phyloP scores from a whole-genome alignment of 495 filamentous ascomycete genomes.

The Hypomontagnella monticulosa region DNA sequence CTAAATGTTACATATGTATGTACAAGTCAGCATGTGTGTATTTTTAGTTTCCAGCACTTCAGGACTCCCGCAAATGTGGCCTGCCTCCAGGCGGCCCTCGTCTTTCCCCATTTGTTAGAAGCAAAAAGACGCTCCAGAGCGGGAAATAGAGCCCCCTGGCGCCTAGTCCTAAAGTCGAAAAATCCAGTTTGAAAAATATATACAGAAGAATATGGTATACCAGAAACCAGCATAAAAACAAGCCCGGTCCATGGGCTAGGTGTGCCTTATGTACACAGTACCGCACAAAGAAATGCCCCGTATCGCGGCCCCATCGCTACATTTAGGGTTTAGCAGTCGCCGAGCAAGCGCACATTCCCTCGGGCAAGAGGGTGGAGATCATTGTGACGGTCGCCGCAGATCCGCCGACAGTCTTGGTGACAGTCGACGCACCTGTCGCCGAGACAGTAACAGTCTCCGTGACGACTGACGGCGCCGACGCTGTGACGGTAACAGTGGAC shows the following conservation, averaged over 20 bases:
- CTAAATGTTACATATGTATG: no score
- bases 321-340: slow-evolving; percentile 5
- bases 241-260: neutral
- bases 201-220: slow-evolving; percentile 17
- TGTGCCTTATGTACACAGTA: neutral
- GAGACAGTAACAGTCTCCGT: slow-evolving; percentile 12
- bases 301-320: neutral
- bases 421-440: neutral
- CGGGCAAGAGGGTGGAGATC: slow-evolving; percentile 1
- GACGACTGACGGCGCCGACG: slow-evolving; percentile 3
- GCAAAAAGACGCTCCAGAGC: neutral
- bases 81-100: no score
- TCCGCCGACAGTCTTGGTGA: slow-evolving; percentile 28
- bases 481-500: slow-evolving; percentile 15
- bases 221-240: neutral
- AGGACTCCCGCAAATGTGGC: no score
- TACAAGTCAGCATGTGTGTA: no score
- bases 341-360: slow-evolving; percentile 32
- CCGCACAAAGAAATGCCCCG: slow-evolving; percentile 2
- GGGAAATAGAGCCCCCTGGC: neutral
- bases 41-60: no score
- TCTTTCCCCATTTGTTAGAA: no score
- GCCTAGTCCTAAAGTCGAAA: neutral
- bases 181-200: slow-evolving; percentile 1
- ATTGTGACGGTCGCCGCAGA: slow-evolving; percentile 27